Conservation (phyloP, 352 stramenopile species). For the Globisporangium okanoganense region DNA sequence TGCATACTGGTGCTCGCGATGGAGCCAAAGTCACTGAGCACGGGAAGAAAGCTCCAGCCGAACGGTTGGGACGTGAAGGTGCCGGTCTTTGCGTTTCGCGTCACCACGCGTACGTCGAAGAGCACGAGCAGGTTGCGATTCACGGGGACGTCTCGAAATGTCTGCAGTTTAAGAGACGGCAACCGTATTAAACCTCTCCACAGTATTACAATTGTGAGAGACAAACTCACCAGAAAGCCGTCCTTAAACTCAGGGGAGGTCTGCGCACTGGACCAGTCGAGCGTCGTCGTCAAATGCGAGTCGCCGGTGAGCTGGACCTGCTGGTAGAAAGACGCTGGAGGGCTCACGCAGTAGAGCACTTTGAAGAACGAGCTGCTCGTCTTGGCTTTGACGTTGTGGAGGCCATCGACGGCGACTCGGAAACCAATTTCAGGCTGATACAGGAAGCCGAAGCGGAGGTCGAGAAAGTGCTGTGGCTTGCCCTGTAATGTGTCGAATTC, state of each 20-base stretch:
- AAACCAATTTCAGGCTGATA: conserved; percentile 66
- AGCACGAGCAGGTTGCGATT: conserved; percentile 34
- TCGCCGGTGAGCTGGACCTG: conserved; percentile 42
- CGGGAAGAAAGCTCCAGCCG: conserved; percentile 61
- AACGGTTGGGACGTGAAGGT: conserved; percentile 39
- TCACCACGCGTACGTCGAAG: conserved; percentile 53
- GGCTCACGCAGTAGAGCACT: conserved; percentile 48
- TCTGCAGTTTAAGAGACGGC: conserved; percentile 30
- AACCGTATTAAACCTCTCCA: neutral
- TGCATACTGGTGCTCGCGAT: conserved; percentile 42
- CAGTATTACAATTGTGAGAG: neutral
- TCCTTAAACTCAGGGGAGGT: conserved; percentile 54
- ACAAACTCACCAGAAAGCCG: conserved; percentile 40
- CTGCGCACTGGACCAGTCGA: conserved; percentile 56
- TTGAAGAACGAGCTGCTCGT: conserved; percentile 36
- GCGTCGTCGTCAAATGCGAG: conserved; percentile 56
- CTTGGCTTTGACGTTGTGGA: conserved; percentile 68
- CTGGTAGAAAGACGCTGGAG: conserved; percentile 65
- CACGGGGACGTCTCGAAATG: conserved; percentile 31
- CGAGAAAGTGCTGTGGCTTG: conserved; percentile 44
- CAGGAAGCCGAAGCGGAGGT: conserved; percentile 37
- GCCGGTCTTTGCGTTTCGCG: conserved; percentile 41
- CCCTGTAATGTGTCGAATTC: conserved; percentile 7
- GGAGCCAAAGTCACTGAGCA: conserved; percentile 32
- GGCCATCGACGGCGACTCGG: conserved; percentile 53